A percentile compares a stretch with the other conserved stretches of the same genome.
These are phyloP conservation scores for Lathyrus tuberosus DNA, from an alignment of 306 rosid genomes.

Conservation along the genomic window DNA sequence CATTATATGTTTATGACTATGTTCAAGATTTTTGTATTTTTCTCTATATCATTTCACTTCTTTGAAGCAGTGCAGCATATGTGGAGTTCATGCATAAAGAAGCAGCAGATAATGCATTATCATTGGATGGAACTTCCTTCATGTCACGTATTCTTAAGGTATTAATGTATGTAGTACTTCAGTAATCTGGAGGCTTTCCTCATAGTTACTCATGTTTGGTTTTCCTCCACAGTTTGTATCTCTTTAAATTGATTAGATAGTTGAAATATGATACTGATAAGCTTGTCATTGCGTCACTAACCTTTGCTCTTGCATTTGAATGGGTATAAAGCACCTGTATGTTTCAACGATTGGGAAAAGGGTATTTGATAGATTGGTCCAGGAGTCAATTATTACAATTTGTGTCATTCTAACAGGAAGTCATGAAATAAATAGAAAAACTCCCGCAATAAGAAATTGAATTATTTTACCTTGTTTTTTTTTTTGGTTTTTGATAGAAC, in stretches of 20 bases:
- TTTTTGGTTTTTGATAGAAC: not conserved
- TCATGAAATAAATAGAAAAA: not conserved
- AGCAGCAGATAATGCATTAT: conserved; percentile 82
- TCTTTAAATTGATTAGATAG: conserved; percentile 4
- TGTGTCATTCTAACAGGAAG: not conserved
- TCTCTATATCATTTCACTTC: conserved; percentile 29
- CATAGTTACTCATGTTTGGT: not conserved
- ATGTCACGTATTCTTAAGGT: conserved; percentile 97
- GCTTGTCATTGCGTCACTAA: conserved; percentile 22
- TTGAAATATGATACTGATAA: not conserved
- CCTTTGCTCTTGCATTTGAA: not conserved
- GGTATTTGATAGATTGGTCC: conserved; percentile 6
- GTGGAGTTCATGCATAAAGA: conserved; percentile 93
- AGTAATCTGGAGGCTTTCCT: conserved; percentile 4
- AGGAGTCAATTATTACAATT: not conserved
- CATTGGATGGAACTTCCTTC: conserved; percentile 90
- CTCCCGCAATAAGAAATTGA: not conserved
- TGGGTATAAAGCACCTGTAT: not conserved
- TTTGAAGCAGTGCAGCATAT: conserved; percentile 79
- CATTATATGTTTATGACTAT: conserved; percentile 6
- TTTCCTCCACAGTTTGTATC: not conserved
- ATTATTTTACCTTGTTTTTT: not conserved
- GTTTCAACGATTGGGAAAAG: not conserved
- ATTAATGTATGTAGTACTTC: conserved; percentile 20
- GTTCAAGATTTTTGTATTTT: not conserved